These are phyloP conservation scores for Cryphonectria nitschkei DNA, from an alignment of 2,329 filamentous ascomycete species.

Conservation along the genomic window DNA sequence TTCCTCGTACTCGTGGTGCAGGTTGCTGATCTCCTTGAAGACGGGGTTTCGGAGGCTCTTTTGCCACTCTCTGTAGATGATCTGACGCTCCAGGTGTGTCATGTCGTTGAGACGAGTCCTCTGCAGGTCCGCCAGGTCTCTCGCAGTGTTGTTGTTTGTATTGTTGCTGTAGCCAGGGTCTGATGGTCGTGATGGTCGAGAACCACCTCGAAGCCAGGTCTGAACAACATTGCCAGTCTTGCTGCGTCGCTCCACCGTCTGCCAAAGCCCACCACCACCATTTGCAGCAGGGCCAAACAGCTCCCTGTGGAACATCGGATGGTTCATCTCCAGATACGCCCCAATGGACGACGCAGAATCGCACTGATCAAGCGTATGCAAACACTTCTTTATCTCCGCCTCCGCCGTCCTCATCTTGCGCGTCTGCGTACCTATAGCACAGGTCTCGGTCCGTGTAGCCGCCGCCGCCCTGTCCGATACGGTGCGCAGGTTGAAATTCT, in stretches of 20 bases:
- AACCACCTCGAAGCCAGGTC: constrained; percentile 32
- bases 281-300: constrained; percentile 35
- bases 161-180: constrained; percentile 17
- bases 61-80: constrained; percentile 39
- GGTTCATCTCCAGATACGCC: constrained; percentile 30
- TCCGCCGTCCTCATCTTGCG: neutral
- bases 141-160: neutral
- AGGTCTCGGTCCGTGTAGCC: constrained; percentile 46
- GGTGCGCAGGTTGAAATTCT: constrained; percentile 52
- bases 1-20: constrained; percentile 24
- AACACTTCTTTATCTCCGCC: neutral
- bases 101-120: constrained; percentile 29
- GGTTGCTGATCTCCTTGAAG: constrained; percentile 19
- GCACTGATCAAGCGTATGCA: neutral
- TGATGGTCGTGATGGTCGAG: neutral
- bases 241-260: constrained; percentile 32
- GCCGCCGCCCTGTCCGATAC: constrained; percentile 37
- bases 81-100: constrained; percentile 33
- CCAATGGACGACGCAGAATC: constrained; percentile 21
- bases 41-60: constrained; percentile 33
- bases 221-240: constrained; percentile 28
- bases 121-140: neutral
- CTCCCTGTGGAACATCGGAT: constrained; percentile 33
- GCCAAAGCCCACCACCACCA: constrained; percentile 28
- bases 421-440: neutral